Evolutionary conservation across 495 filamentous ascomycete species (phyloP), one percentile per base, ranked within the genome.

Genomic region (Aspergillus cristatus): DNA sequence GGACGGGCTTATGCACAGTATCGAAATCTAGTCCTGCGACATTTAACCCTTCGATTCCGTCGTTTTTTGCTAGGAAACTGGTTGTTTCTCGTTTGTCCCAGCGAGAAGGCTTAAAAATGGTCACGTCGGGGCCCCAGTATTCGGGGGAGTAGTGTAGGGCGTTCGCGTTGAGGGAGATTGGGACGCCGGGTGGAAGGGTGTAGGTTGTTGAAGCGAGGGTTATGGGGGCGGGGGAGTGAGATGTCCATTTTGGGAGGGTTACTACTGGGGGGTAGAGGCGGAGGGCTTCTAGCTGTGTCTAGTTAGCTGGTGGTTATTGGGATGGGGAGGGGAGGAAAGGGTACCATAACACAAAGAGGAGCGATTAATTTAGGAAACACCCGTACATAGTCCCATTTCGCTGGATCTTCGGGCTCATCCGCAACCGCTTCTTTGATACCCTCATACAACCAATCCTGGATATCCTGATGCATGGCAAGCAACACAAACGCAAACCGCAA

Each of bases 1-100:
- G 64, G 0, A 66, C 62, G 0, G 81, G 81, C 15, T 69, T 60
- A 73, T 81, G 36, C 76, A 67, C 15, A 59, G 57, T 25, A 61
- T 31, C 14, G 18, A 42, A 43, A 20, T 53, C 50, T 28, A 53
- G 18, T 1, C 50, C 50, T 1, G 50, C 40, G 6, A 11, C 46
- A 18, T 16, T 25, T 6, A 53, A 41, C 5, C 46, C 50, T 6
- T 35, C 29, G 0, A 38, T 13, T 17, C 34, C 35, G 5, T 15
- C 41, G 15, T 53, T 50, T n/a, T 36, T 20, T 1, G 50, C 46
- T 2, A 53, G 43, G 28, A 45, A 53, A 30, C 50, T 53, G 4
- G 38, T 17, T 12, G 36, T 4, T 35, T 53, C 50, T 1, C 31
- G 18, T 29, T 25, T 36, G 38, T 53, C 50, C 58, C 58, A 64